Base-by-base conservation (phyloP, 257 asterid genomes). In the Capsicum chinense region DNA sequence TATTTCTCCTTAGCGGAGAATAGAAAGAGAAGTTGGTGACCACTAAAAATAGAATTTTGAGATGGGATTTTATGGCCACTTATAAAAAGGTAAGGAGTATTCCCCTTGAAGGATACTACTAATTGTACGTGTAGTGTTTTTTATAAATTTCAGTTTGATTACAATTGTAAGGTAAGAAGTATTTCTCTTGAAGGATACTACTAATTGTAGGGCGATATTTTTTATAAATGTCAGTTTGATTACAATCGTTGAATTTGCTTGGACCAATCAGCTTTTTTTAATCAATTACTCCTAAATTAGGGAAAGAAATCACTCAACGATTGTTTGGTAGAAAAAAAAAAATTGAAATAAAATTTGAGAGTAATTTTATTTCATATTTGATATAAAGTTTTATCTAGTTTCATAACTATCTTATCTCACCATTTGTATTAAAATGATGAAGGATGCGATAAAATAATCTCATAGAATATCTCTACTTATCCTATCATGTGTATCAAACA, bases 11-110 rank as follows among this genome's bases (percentile, higher is more conserved):
- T 39, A 39, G 33, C 33, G 44, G 44, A 39, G 5, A 68, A 33
- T 66, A 33, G 47, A 33, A 66, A 33, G 48, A 68, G 21, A 14
- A 33, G n/a, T 6, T 78, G 52, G 9, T 56, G 50, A 54, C 66
- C 82, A 78, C 66, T 78, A 54, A 78, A 78, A 54, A 13, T 56
- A 56, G 66, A 56, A 78, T 78, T 78, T 78, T 78, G 82, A 14
- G 64, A 26, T 78, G 9, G 66, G 9, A 26, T 78, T 54, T 78
- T 33, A 33, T 78, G 64, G 54, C 82, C 82, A 78, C 82, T 78
- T 0, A 70, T 13, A 14, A 7, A 78, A 76, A 52, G 48, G 9
- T 3, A 1, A 21, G 12, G 60, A 12, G 26, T 26, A 76, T 52
- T 52, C 64, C 9, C 5, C 0, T 33, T 2, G 48, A 66, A 4